phyloP scores from a whole-genome alignment of 306 rosid genomes.

The Trifolium dubium region DNA sequence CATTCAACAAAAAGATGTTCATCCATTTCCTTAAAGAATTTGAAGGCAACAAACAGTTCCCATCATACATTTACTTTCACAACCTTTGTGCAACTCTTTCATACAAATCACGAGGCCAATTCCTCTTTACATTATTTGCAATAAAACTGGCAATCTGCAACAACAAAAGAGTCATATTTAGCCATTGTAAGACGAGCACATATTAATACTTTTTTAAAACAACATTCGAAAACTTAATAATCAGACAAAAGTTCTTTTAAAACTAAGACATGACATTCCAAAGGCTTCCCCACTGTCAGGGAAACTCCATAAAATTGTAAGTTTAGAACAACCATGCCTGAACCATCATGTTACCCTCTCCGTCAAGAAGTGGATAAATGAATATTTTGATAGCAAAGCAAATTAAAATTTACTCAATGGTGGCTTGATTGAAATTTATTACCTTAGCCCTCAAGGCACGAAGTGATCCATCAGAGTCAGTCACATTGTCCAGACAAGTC shows the following conservation, averaged over 20 bases:
- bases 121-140: slow-evolving; percentile 82
- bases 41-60: slow-evolving; percentile 29
- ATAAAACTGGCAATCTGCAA: slow-evolving; percentile 89
- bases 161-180: slow-evolving; percentile 15
- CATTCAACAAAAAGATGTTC: slow-evolving; percentile 16
- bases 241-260: slow-evolving; percentile 6
- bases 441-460: slow-evolving; percentile 98
- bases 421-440: slow-evolving; percentile 28
- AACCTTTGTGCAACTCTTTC: slow-evolving; percentile 90
- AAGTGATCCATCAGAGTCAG: slow-evolving; percentile 88
- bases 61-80: slow-evolving; percentile 49
- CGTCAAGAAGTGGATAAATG: slow-evolving; percentile 12
- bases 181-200: slow-evolving; percentile 23
- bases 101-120: slow-evolving; percentile 94
- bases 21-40: slow-evolving; percentile 21
- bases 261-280: neutral
- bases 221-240: neutral
- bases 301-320: slow-evolving; percentile 6
- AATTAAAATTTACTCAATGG: slow-evolving; percentile 2
- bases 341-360: slow-evolving; percentile 5
- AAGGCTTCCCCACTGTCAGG: slow-evolving; percentile 9
- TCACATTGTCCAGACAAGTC: slow-evolving; percentile 80
- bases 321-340: slow-evolving; percentile 3
- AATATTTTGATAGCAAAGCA: slow-evolving; percentile 4
- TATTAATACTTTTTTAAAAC: neutral